These are phyloP conservation scores for Atractiella rhizophila DNA, from an alignment of 768 basidiomycete genomes.

Conservation along the genomic window DNA sequence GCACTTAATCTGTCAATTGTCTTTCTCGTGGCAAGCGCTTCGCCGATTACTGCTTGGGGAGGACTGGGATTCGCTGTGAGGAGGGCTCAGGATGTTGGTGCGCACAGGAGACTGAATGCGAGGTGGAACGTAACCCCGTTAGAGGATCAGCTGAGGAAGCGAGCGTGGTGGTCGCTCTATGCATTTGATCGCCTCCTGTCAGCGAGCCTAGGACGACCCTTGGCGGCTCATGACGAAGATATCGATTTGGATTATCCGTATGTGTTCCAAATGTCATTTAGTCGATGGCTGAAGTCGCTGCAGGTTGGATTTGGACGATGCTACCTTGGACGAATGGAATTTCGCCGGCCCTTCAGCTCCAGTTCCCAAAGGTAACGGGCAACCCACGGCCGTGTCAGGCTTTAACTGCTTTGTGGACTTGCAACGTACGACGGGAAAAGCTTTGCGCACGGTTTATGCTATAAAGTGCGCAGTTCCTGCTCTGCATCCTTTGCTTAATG, in stretches of 20 bases:
- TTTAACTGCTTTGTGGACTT: not conserved
- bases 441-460: too few relatives aligned
- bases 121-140: constrained; percentile 19
- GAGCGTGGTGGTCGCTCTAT: constrained; percentile 36
- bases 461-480: too few relatives aligned
- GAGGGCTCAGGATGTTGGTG: constrained; percentile 49
- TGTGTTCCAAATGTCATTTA: not conserved
- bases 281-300: too few relatives aligned
- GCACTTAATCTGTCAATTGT: constrained; percentile 27
- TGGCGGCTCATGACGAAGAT: constrained; percentile 52
- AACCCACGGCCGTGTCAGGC: not conserved
- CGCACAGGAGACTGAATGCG: constrained; percentile 35
- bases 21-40: constrained; percentile 18
- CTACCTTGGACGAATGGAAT: too few relatives aligned
- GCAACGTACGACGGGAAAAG: not conserved
- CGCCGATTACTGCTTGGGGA: constrained; percentile 15
- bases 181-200: constrained; percentile 15
- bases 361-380: too few relatives aligned
- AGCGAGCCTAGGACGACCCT: constrained; percentile 37
- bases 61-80: constrained; percentile 31
- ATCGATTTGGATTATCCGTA: constrained; percentile 22
- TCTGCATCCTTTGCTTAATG: too few relatives aligned
- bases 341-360: too few relatives aligned
- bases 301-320: too few relatives aligned
- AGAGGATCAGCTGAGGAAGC: constrained; percentile 52